A percentile compares a stretch with the other conserved stretches of the same genome.
phyloP scores from a whole-genome alignment of 2,329 filamentous ascomycete genomes.

The Fusarium sp. region DNA sequence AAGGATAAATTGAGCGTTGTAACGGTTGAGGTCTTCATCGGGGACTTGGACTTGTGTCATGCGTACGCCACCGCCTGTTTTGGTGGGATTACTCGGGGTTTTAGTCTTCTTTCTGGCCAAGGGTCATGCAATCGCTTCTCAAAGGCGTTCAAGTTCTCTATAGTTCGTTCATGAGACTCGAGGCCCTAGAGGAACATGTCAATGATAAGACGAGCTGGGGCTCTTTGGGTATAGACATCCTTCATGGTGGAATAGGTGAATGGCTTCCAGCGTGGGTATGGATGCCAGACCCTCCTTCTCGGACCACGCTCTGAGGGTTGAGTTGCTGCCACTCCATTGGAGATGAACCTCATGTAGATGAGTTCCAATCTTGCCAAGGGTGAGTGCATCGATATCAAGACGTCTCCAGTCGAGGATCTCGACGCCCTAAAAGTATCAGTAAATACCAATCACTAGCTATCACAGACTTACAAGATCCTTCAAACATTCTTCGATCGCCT shows the following conservation, averaged over 20 bases:
- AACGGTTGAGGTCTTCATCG: background rate
- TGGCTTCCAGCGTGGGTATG: background rate
- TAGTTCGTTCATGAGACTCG: background rate
- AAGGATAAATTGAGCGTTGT: background rate
- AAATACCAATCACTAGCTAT: rapidly evolving
- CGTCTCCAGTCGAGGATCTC: background rate
- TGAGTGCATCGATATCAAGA: background rate
- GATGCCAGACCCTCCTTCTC: constrained; percentile 4
- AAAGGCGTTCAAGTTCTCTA: background rate
- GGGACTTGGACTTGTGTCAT: background rate
- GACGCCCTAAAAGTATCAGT: background rate
- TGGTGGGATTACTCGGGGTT: background rate
- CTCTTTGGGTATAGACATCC: background rate
- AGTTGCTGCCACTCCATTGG: constrained; percentile 18
- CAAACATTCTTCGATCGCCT: constrained; percentile 6
- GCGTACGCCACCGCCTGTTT: background rate
- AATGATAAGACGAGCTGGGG: background rate
- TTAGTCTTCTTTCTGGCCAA: background rate
- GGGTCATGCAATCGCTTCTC: background rate
- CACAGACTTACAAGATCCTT: background rate
- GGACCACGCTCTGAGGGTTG: constrained; percentile 6
- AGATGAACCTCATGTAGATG: constrained; percentile 5
- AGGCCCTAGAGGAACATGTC: background rate
- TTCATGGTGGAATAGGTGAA: constrained; percentile 1
- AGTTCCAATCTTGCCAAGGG: background rate